Evolutionary conservation across 768 basidiomycete genomes (phyloP), one percentile per base, ranked within the genome.

Genomic region (Hemileccinum rubropunctum): DNA sequence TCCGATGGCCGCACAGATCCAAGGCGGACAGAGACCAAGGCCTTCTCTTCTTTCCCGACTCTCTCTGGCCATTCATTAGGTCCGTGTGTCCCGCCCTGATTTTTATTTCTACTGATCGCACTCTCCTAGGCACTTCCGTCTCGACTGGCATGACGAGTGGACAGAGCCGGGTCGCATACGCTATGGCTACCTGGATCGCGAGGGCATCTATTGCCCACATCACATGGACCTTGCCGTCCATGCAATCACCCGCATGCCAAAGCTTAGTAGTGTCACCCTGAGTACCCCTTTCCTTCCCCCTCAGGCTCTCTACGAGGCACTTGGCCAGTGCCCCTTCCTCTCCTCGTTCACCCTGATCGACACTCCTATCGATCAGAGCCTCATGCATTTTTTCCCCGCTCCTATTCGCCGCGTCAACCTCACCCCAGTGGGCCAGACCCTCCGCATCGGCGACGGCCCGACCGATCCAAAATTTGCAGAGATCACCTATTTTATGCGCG

Each of bases 141-240:
- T 69, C 30, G 56, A 68, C 32, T 69, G 68, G 68, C 68, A 66
- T 35, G 69, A 71, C 50, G 68, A 69, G 41, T 69, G 68, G 68
- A 68, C 68, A 27, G 68, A 69, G 28, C 70, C 68, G 1, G 62
- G 57, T 18, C 68, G 68, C n/a, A 56, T 70, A 18, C 68, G 68
- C 45, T 41, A 66, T 21, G 68, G 68, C 23, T 54, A 56, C 20
- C 50, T 67, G 27, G 68, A 68, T 56, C 68, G 64, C 42, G 64
- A 70, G 8, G 59, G 56, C 39, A 64, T 65, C 37, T 71, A 71
- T 17, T 60, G 59, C 35, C 62, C 68, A 0, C n/a, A 53, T 44
- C 53, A 68, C 48, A 50, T 69, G 35, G 62, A 63, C 3, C 57
- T 59, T 27, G 56, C 55, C 50, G 38, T 62, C 5, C 40, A 54